These are phyloP conservation scores for Sarocladium brachiariae DNA, from an alignment of 2,329 filamentous ascomycete genomes.

Conservation along the genomic window DNA sequence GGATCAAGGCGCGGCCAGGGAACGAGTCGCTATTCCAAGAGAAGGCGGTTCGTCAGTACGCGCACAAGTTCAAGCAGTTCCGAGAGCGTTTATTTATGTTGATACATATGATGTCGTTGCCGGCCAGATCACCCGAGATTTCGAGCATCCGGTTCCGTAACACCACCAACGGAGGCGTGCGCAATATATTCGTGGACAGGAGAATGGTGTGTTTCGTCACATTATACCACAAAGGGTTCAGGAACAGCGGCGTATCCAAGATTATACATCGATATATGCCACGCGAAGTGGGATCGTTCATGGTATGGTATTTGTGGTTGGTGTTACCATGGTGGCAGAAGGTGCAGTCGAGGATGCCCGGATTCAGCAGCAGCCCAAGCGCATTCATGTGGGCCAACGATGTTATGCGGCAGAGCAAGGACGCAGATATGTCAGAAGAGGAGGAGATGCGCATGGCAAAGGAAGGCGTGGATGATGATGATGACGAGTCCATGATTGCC, in stretches of 20 bases:
- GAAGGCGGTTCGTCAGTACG: background rate
- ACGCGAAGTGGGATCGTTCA: background rate
- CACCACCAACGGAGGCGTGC: background rate
- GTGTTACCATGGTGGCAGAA: background rate
- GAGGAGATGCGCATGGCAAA: background rate
- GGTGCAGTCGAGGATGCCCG: background rate
- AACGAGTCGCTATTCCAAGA: background rate
- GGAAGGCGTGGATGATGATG: background rate
- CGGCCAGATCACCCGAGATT: background rate
- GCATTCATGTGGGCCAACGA: background rate
- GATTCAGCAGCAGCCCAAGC: background rate
- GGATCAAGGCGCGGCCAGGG: background rate
- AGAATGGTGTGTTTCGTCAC: background rate
- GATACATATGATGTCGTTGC: background rate
- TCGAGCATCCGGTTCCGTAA: background rate
- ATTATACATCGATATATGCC: background rate
- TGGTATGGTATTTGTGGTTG: constrained; percentile 2
- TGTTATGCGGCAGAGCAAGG: background rate
- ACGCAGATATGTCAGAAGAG: background rate
- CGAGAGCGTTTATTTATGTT: background rate
- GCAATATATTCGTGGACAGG: background rate
- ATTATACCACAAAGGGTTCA: background rate
- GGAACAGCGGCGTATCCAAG: background rate
- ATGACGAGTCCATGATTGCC: background rate
- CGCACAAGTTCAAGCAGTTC: background rate